A percentile compares a stretch with the other conserved stretches of the same genome.
Evolutionary conservation across 2,329 filamentous ascomycete genomes (phyloP).

Genomic region (Venturia aucupariae): DNA sequence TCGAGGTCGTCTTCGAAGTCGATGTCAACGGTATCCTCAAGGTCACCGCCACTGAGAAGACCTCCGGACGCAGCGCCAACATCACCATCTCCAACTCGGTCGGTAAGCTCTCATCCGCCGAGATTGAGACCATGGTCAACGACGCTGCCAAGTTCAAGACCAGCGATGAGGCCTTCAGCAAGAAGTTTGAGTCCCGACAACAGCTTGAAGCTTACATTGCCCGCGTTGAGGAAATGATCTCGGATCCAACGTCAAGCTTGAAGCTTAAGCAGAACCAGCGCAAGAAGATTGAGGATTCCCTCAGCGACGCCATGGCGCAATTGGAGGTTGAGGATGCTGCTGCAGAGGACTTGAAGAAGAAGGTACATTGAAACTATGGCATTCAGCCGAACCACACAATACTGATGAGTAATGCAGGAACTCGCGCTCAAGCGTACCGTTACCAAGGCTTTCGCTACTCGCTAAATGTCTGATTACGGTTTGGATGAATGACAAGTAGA

Average conservation of each 20-base stretch:
- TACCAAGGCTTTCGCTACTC: constrained; percentile 94
- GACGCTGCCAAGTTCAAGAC: constrained; percentile 98
- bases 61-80: constrained; percentile 93
- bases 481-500: constrained; percentile 3
- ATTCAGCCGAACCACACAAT: not conserved
- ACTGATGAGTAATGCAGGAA: constrained; percentile 44
- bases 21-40: constrained; percentile 99
- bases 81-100: constrained; percentile 99
- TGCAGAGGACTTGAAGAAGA: constrained; percentile 98
- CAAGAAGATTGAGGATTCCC: constrained; percentile 97
- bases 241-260: constrained; percentile 87
- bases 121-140: constrained; percentile 98
- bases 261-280: constrained; percentile 99
- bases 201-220: constrained; percentile 98
- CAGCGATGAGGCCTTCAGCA: constrained; percentile 96
- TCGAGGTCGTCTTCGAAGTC: constrained; percentile 98
- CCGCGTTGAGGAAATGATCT: constrained; percentile 97
- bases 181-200: constrained; percentile 98
- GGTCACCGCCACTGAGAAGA: constrained; percentile 98
- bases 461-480: constrained; percentile 46
- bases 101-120: constrained; percentile 85
- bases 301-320: constrained; percentile 94
- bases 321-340: constrained; percentile 89
- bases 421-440: constrained; percentile 93
- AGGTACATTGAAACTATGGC: constrained; percentile 28